These are phyloP conservation scores for Dothideomycetidae sp. DNA, from an alignment of 2,329 filamentous ascomycete species.

Conservation along the genomic window DNA sequence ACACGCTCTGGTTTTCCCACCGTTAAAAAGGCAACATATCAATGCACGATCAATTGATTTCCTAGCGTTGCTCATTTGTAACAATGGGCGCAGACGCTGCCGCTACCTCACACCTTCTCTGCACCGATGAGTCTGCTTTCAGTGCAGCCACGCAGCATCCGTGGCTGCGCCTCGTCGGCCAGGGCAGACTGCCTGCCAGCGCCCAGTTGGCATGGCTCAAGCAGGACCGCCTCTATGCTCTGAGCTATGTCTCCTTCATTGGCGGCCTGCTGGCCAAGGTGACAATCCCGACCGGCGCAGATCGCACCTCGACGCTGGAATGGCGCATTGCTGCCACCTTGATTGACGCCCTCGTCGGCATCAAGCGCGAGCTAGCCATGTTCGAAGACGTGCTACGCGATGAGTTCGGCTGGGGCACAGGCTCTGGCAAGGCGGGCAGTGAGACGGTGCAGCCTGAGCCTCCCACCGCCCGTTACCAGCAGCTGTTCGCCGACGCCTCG, in stretches of 20 bases:
- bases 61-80: no score
- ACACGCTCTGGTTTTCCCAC: no score
- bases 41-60: no score
- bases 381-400: conserved; percentile 40
- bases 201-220: conserved; percentile 52
- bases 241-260: conserved; percentile 54
- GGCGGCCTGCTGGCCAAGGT: conserved; percentile 49
- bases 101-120: conserved; percentile 30
- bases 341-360: conserved; percentile 49
- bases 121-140: conserved; percentile 34
- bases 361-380: conserved; percentile 50
- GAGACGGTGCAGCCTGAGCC: background rate
- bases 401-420: conserved; percentile 11
- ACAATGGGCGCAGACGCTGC: conserved; percentile 3
- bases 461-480: conserved; percentile 33
- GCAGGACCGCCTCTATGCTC: conserved; percentile 58
- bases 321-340: conserved; percentile 47
- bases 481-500: conserved; percentile 44
- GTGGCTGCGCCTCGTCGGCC: conserved; percentile 51
- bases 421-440: background rate
- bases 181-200: conserved; percentile 43
- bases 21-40: no score
- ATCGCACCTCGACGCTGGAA: conserved; percentile 34
- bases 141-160: conserved; percentile 48
- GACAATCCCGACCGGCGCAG: conserved; percentile 34